These are phyloP conservation scores for Boletus sensibilis DNA, from an alignment of 768 basidiomycete species.

Conservation along the genomic window DNA sequence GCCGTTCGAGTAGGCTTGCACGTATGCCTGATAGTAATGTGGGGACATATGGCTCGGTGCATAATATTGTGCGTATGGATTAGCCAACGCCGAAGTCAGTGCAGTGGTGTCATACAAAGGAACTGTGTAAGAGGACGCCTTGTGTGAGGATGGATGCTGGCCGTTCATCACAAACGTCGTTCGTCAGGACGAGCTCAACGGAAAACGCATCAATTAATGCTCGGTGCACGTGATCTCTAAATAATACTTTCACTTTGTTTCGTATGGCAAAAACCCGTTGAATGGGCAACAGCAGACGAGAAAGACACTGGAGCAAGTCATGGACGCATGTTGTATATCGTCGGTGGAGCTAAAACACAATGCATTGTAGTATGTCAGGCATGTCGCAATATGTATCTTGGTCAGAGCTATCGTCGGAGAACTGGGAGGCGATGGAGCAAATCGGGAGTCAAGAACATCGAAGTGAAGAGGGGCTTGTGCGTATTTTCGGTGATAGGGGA, in stretches of 20 bases:
- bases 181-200: background rate
- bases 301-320: slow-evolving; percentile 11
- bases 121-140: slow-evolving; percentile 4
- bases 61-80: slow-evolving; percentile 30
- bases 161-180: slow-evolving; percentile 6
- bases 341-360: slow-evolving; percentile 28
- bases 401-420: slow-evolving; percentile 23
- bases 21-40: slow-evolving; percentile 58
- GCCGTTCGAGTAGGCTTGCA: slow-evolving; percentile 31
- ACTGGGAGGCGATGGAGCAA: slow-evolving; percentile 17
- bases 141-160: slow-evolving; percentile 12
- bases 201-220: background rate
- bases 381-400: slow-evolving; percentile 27
- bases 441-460: slow-evolving; percentile 31
- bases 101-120: slow-evolving; percentile 26
- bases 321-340: slow-evolving; percentile 27
- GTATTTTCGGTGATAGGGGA: slow-evolving; percentile 22
- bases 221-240: slow-evolving; percentile 21
- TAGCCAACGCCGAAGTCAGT: slow-evolving; percentile 27
- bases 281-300: slow-evolving; percentile 1
- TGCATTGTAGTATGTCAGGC: slow-evolving; percentile 35
- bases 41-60: slow-evolving; percentile 37
- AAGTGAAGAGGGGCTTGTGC: slow-evolving; percentile 20
- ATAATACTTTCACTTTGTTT: background rate
- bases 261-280: slow-evolving; percentile 3